Evolutionary conservation across 2,329 filamentous ascomycete genomes (phyloP), one percentile per base, ranked within the genome.

Genomic region (Aphanocladium album): DNA sequence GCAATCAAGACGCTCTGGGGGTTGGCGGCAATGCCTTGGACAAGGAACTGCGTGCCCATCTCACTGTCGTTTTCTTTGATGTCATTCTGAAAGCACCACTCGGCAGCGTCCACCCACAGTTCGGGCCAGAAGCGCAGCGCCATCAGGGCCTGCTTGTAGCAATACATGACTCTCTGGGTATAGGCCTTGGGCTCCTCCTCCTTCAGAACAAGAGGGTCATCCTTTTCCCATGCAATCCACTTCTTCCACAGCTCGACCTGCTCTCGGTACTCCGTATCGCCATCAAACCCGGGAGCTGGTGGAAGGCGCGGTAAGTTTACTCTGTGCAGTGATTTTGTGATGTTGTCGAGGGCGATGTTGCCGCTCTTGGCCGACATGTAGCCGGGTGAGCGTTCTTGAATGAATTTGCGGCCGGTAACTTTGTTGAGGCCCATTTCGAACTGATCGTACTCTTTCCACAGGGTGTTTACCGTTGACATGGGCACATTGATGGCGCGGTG

Each of bases 391-490:
- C 89, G 88, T 70, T 99, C 95, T 71, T 96, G 92, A 4, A 99
- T 83, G 67, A 96, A 93, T 75, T 98, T 98, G 25, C 93, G 90
- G 46, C 91, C 95, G 46, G 92, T 96, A 66, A 91, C 85, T 74
- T 96, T 98, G 79, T 97, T 97, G 62, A 97, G 76, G 6, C 88
- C 86, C 84, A 95, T 92, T 76, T 99, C 95, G 70, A 99, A 99
- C 66, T 90, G 88, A 72, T 98, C 93, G 70, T 99, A 99, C 70
- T 99, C 93, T 72, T 96, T 96, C 96, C 95, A 99, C 16, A 99
- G 78, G 57, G 83, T 84, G 69, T 93, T 90, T 53, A 96, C 85
- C 35, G 89, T 89, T 59, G 88, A 85, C 64, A 91, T 96, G 5
- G 96, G 96, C 43, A 97, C 85, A 65, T 86, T 88, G 61, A 97